These are phyloP conservation scores for Wickerhamomyces kurtzmanii DNA, from an alignment of 805 yeast genomes.

Conservation along the genomic window DNA sequence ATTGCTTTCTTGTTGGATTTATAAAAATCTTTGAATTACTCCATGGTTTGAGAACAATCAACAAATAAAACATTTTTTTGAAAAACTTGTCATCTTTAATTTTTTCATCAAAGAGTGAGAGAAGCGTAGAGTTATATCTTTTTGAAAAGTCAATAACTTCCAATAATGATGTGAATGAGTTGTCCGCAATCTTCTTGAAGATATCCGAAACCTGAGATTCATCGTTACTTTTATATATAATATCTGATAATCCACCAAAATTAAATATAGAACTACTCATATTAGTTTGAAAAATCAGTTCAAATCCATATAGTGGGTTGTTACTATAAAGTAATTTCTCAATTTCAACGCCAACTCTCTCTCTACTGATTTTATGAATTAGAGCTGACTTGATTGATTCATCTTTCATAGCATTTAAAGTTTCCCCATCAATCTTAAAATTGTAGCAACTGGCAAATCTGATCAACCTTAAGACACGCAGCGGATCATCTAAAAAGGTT, in stretches of 20 bases:
- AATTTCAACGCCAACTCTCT: conserved; percentile 81
- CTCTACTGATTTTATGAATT: conserved; percentile 71
- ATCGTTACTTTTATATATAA: too few species aligned
- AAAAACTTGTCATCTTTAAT: too few species aligned
- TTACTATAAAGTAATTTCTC: conserved; percentile 63
- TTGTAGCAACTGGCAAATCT: conserved; percentile 78
- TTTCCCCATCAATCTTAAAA: conserved; percentile 51
- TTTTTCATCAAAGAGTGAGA: too few species aligned
- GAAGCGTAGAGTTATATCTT: too few species aligned
- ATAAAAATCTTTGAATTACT: conserved; percentile 23
- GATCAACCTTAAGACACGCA: conserved; percentile 75
- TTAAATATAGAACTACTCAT: conserved; percentile 53
- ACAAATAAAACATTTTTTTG: conserved; percentile 26
- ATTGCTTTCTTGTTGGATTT: conserved; percentile 27
- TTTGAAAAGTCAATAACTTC: too few species aligned
- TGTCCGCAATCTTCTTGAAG: too few species aligned
- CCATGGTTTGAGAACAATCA: conserved; percentile 43
- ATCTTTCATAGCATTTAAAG: conserved; percentile 54
- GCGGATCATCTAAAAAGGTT: conserved; percentile 91
- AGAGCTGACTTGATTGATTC: conserved; percentile 49
- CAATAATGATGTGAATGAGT: too few species aligned
- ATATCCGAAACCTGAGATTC: too few species aligned
- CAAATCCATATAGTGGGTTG: conserved; percentile 55
- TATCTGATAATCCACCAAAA: too few species aligned
- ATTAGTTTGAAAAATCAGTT: conserved; percentile 42